Evolutionary conservation across 1,284 basidiomycete genomes (phyloP), one percentile per base, ranked within the genome.

Genomic region (Ceratobasidium sp.): DNA sequence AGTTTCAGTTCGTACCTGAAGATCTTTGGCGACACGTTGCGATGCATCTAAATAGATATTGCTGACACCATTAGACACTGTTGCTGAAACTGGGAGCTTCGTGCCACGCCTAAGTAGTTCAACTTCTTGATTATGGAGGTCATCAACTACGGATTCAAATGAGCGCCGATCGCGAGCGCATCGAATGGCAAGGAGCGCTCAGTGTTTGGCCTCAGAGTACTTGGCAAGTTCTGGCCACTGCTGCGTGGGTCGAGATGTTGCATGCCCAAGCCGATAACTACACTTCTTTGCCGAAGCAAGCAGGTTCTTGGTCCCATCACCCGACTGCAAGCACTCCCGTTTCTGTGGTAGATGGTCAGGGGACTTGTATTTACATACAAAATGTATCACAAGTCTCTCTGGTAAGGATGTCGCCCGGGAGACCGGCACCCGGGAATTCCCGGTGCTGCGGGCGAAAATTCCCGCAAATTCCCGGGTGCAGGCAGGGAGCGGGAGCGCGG

Each of bases 121-220:
- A 18, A 67, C 49, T 55, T 67, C 62, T 47, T 52, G 18, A 16
- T 18, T 2, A 30, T 66, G 62, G 1, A 66, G n/a, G 13, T 66
- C 62, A 26, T 66, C 49, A 1, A 66, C 62, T 9, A 66, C 62
- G 8, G 62, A 66, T 21, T 66, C 62, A 43, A 66, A 66, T 9
- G 62, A 47, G 4, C 49, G 62, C 28, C 38, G 62, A 43, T 52
- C 49, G 5, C 49, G 49, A 26, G 62, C 47, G 46, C 62, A 66
- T 13, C 62, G 30, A n/a, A 66, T 30, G 1, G 49, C 62, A 54
- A 66, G 62, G 14, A 54, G 41, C 5, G 62, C 62, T 11, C 49
- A n/a, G 49, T 66, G 49, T 4, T 16, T 28, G 1, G 62, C 47
- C 2, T 26, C 62, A 9, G 62, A 66, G 23, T 66, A 66, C 35